Conservation (phyloP, 352 stramenopile genomes). For the Saprolegnia diclina region DNA sequence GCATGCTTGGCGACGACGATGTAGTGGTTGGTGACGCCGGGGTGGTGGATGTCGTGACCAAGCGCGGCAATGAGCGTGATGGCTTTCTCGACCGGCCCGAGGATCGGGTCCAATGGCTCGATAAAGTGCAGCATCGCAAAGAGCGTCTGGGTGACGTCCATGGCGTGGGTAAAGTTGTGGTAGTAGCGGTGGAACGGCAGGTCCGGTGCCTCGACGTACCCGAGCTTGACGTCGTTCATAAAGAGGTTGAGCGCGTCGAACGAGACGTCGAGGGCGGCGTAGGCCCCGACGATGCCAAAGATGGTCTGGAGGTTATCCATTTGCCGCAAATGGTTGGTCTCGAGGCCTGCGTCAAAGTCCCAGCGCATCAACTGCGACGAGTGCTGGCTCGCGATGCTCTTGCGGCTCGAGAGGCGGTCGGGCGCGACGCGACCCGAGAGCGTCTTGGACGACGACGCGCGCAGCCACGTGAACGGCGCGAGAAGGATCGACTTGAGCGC, state of each 20-base stretch:
- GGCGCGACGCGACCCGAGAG: background rate
- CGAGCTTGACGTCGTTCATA: conserved; percentile 16
- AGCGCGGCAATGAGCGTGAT: conserved; percentile 31
- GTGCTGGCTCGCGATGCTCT: conserved; percentile 8
- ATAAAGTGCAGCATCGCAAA: conserved; percentile 31
- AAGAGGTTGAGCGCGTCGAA: conserved; percentile 6
- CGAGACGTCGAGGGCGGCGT: conserved; percentile 10
- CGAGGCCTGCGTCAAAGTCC: conserved; percentile 24
- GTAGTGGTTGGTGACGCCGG: conserved; percentile 33
- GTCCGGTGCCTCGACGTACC: conserved; percentile 7
- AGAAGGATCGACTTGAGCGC: background rate
- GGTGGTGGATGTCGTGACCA: conserved; percentile 33
- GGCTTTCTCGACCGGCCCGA: conserved; percentile 29
- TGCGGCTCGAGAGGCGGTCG: conserved; percentile 11
- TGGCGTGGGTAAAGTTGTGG: conserved; percentile 34
- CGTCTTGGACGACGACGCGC: background rate
- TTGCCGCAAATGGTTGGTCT: conserved; percentile 20
- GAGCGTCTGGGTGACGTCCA: conserved; percentile 35
- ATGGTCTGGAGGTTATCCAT: conserved; percentile 21
- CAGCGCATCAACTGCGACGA: conserved; percentile 19
- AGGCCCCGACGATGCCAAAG: conserved; percentile 20
- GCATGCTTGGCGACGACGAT: conserved; percentile 29
- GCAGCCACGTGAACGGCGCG: background rate
- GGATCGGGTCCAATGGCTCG: conserved; percentile 2
- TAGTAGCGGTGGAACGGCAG: conserved; percentile 26